Conservation (phyloP, 768 basidiomycete genomes). For the Tubosaeta sp. region DNA sequence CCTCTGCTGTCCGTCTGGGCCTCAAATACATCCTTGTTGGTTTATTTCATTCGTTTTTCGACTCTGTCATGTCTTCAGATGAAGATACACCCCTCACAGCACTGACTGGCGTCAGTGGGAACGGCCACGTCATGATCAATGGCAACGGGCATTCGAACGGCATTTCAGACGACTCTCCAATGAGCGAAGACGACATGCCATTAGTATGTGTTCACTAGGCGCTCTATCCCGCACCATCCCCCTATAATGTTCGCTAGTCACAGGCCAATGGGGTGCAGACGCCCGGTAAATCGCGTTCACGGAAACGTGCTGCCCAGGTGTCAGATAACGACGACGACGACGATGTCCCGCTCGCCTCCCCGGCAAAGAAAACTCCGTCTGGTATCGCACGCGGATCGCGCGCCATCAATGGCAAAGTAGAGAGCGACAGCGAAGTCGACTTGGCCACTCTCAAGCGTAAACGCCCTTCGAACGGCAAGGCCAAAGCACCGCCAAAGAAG, state of each 20-base stretch:
- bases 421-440: slow-evolving; percentile 41
- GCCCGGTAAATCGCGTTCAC: slow-evolving; percentile 24
- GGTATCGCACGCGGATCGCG: slow-evolving; percentile 37
- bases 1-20: slow-evolving; percentile 7
- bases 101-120: slow-evolving; percentile 38
- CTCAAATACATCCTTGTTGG: neutral
- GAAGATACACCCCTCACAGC: slow-evolving; percentile 50
- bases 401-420: slow-evolving; percentile 40
- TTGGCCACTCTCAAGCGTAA: slow-evolving; percentile 43
- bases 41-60: slow-evolving; percentile 8
- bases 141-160: slow-evolving; percentile 38
- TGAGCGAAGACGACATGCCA: slow-evolving; percentile 72
- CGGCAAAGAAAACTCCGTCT: slow-evolving; percentile 47
- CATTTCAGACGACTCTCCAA: slow-evolving; percentile 40
- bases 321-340: slow-evolving; percentile 64
- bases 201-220: slow-evolving; percentile 45
- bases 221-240: slow-evolving; percentile 4
- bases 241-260: slow-evolving; percentile 40
- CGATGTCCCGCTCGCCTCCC: slow-evolving; percentile 68
- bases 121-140: slow-evolving; percentile 43
- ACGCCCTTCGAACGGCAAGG: slow-evolving; percentile 41
- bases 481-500: slow-evolving; percentile 59
- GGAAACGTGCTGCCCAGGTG: slow-evolving; percentile 56
- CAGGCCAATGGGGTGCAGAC: slow-evolving; percentile 50
- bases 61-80: slow-evolving; percentile 52